Evolutionary conservation across 2,329 filamentous ascomycete genomes (phyloP).

Genomic region (Xylaria sp.): DNA sequence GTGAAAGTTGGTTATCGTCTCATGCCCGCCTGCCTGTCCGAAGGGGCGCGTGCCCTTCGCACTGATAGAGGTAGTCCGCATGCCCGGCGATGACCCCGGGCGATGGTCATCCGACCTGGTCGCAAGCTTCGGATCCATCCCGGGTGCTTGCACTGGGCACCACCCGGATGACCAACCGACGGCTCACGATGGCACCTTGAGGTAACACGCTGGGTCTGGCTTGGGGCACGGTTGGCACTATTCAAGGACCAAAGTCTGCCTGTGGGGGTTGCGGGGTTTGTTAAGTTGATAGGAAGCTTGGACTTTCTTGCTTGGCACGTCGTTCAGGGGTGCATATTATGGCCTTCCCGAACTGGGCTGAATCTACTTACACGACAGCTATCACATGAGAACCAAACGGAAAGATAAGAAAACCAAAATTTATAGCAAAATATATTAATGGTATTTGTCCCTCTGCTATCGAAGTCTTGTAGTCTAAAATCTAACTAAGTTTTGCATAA

Average conservation of each 20-base stretch:
- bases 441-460: no score
- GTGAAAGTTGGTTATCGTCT: background rate
- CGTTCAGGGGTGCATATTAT: background rate
- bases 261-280: background rate
- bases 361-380: background rate
- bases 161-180: constrained; percentile 14
- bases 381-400: background rate
- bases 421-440: no score
- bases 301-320: background rate
- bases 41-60: constrained; percentile 20
- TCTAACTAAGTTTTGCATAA: no score
- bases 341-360: constrained; percentile 7
- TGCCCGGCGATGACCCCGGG: constrained; percentile 13
- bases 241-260: background rate
- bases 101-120: constrained; percentile 9
- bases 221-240: background rate
- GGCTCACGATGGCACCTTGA: constrained; percentile 5
- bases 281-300: constrained; percentile 2
- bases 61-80: background rate
- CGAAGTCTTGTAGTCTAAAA: no score
- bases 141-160: constrained; percentile 9
- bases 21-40: background rate
- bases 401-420: background rate
- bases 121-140: constrained; percentile 16
- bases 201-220: background rate